Conservation (phyloP, 31 red algal genomes). For the Endocladia muricata region DNA sequence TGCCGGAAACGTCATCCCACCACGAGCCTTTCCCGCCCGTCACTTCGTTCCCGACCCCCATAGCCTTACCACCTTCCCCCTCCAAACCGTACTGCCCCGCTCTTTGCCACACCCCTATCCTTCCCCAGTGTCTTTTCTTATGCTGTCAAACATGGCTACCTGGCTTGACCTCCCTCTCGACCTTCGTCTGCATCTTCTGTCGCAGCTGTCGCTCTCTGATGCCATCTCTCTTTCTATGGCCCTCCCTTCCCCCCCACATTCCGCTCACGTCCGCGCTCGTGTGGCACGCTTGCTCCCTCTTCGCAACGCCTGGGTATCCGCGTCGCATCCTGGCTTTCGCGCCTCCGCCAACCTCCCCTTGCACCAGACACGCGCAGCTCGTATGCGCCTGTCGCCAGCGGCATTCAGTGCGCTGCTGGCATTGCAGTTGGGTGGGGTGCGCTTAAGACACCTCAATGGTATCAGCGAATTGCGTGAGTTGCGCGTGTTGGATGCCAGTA, state of each 20-base stretch:
- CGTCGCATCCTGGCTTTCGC: slow-evolving; percentile 3
- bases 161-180: slow-evolving; percentile 32
- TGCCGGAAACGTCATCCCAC: background rate
- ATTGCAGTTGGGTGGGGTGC: slow-evolving; percentile 1
- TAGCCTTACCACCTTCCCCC: background rate
- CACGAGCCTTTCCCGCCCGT: background rate
- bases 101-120: background rate
- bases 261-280: slow-evolving; percentile 6
- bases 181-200: slow-evolving; percentile 20
- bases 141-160: background rate
- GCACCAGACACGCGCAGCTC: background rate
- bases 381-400: background rate
- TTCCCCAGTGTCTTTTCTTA: no score
- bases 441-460: background rate
- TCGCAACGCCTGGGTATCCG: slow-evolving; percentile 32
- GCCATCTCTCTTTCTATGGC: slow-evolving; percentile 28
- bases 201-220: slow-evolving; percentile 23
- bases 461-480: slow-evolving; percentile 21
- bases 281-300: slow-evolving; percentile 12
- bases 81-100: background rate
- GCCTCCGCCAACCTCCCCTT: slow-evolving; percentile 10
- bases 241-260: background rate
- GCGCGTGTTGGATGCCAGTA: slow-evolving; percentile 13
- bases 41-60: background rate
- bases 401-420: background rate